phyloP scores from a whole-genome alignment of 108 stramenopile genomes.

The Cyclostephanos tholiformis region DNA sequence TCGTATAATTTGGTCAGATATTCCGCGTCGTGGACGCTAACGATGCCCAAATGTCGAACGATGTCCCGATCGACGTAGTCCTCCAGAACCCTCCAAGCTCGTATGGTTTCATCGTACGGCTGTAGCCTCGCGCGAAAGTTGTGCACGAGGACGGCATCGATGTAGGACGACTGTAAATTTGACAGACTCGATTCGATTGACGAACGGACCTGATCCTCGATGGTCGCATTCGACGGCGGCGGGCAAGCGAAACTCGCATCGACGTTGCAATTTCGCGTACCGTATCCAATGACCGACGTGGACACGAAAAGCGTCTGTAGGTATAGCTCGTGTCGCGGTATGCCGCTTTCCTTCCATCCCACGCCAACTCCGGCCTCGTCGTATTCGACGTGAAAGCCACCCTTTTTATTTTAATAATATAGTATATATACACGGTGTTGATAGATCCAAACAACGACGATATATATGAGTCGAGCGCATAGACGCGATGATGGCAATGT shows the following conservation, averaged over 20 bases:
- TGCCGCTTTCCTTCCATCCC: conserved; percentile 47
- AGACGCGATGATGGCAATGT: background rate
- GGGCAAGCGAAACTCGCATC: conserved; percentile 8
- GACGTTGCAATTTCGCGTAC: conserved; percentile 13
- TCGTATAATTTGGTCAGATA: conserved; percentile 26
- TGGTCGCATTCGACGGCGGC: conserved; percentile 17
- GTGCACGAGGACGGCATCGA: conserved; percentile 52
- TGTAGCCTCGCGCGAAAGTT: conserved; percentile 52
- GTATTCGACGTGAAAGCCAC: conserved; percentile 45
- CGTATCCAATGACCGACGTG: conserved; percentile 27
- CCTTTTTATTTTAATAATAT: too few relatives aligned
- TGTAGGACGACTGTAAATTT: conserved; percentile 43
- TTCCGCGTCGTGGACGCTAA: conserved; percentile 42
- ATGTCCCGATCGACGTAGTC: conserved; percentile 40
- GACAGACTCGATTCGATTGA: conserved; percentile 36
- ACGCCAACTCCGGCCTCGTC: conserved; percentile 50
- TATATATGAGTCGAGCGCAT: background rate
- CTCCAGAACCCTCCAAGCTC: conserved; percentile 49
- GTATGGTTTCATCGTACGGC: conserved; percentile 32
- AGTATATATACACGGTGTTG: background rate
- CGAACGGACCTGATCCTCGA: conserved; percentile 50
- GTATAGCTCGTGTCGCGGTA: conserved; percentile 44
- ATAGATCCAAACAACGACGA: background rate
- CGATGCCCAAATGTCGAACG: conserved; percentile 45
- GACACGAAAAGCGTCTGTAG: conserved; percentile 50